These are phyloP conservation scores for Pleurostoma richardsiae DNA, from an alignment of 2,329 filamentous ascomycete genomes.

Conservation along the genomic window DNA sequence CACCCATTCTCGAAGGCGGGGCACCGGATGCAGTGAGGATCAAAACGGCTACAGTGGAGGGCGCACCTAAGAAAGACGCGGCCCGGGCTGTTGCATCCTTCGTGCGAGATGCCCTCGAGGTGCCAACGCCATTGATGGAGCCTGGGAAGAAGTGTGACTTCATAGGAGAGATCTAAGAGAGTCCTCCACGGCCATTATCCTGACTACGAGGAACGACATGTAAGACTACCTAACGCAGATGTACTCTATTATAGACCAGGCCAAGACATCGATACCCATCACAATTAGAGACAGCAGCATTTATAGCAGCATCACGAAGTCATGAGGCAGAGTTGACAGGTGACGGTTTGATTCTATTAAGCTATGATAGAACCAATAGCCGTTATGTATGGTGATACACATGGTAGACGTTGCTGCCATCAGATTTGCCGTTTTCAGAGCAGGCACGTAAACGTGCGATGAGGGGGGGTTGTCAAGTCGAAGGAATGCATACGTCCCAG, in stretches of 20 bases:
- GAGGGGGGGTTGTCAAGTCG: constrained; percentile 7
- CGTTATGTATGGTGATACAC: not conserved
- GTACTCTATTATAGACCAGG: not conserved
- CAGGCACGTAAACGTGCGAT: constrained; percentile 9
- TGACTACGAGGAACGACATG: no score
- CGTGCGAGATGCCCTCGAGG: no score
- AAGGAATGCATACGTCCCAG: constrained; percentile 4
- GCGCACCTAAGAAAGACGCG: constrained; percentile 20
- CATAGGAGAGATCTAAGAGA: no score
- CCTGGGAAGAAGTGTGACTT: no score
- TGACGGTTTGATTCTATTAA: not conserved
- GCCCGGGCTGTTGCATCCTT: constrained; percentile 12
- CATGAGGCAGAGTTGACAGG: not conserved
- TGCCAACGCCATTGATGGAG: no score
- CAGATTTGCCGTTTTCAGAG: constrained; percentile 7
- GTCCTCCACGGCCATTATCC: no score
- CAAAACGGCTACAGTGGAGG: constrained; percentile 26
- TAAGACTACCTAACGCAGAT: no score
- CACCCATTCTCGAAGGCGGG: not conserved
- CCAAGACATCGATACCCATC: not conserved
- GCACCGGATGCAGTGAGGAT: constrained; percentile 15
- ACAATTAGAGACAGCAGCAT: no score
- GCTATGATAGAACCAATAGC: not conserved
- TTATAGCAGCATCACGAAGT: not conserved
- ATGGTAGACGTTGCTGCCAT: not conserved